Base-by-base conservation (phyloP, 768 basidiomycete genomes). In the Polyporus arcularius region DNA sequence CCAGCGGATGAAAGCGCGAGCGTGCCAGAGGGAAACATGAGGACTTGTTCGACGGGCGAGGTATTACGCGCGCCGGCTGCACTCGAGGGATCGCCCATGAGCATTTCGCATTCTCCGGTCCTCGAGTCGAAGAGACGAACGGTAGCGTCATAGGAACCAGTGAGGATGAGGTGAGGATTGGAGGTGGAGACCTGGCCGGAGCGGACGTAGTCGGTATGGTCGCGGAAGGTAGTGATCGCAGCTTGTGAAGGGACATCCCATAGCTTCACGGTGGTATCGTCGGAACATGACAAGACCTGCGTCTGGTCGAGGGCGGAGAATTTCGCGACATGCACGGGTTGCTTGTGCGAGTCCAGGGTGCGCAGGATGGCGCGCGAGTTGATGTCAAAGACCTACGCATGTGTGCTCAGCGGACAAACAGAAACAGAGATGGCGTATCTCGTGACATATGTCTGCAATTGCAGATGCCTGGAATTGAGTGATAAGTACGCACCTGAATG, bases 221-320 rank as follows among this genome's bases (percentile, higher is more conserved):
- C 84, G 28, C 82, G 77, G 69, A 99, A 94, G 18, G 93, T 94
- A 12, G 81, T 80, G 60, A 94, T 77, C 46, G 87, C 80, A 0
- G 88, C 79, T 74, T 96, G 89, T 7, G 95, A 93, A 6, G 97
- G 93, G 15, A 98, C 86, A 74, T 98, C 97, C 92, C 95, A 98
- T 1, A 98, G 78, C 72, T 87, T 90, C 55, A 92, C 91, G 26
- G 96, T 95, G 2, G 92, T 93, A 72, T 99, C 97, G 74, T 98
- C 96, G 3, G 96, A 98, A 68, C 94, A 96, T 4, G 97, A 96
- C 31, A 98, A 82, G 53, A 98, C 79, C 66, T 94, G 91, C 0
- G 92, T 92, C 2, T 90, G 88, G 14, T 85, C 80, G 56, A 89
- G 80, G 3, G 87, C 74, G 1, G 96, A 98, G 73, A 98, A 99